Conservation (phyloP, 108 stramenopile species). For the Mediolabrus comicus region DNA sequence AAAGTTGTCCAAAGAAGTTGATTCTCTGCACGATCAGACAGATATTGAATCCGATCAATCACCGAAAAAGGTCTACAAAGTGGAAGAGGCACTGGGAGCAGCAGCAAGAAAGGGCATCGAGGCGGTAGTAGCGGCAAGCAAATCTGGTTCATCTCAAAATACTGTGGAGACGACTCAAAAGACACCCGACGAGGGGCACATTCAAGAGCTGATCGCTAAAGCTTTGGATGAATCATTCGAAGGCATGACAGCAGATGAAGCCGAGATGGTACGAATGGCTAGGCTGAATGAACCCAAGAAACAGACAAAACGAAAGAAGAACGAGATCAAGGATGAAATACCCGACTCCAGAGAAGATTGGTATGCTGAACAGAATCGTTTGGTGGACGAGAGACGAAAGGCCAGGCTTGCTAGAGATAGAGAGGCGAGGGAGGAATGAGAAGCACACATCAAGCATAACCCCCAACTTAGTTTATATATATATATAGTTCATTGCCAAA, state of each 20-base stretch:
- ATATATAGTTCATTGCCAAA: too few species aligned
- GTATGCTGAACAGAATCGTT: constrained; percentile 23
- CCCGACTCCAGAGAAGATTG: constrained; percentile 1
- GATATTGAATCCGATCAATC: neutral
- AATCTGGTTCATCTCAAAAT: too few species aligned
- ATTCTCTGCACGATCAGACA: neutral
- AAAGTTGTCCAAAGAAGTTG: constrained; percentile 7
- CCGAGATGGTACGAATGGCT: constrained; percentile 2
- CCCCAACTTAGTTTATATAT: too few species aligned
- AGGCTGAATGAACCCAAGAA: neutral
- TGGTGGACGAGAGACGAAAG: constrained; percentile 12
- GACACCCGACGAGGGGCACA: neutral
- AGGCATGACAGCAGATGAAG: neutral
- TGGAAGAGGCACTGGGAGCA: constrained; percentile 22
- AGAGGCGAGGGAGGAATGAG: neutral
- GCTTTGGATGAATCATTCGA: neutral
- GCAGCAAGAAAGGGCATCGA: constrained; percentile 29
- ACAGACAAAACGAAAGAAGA: neutral
- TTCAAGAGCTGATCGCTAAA: neutral
- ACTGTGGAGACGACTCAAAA: too few species aligned
- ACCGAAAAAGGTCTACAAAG: constrained; percentile 20
- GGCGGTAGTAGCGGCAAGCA: constrained; percentile 3
- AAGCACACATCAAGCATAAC: too few species aligned
- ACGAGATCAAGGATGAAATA: neutral
- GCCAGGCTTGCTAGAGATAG: constrained; percentile 20